These are phyloP conservation scores for Carex scoparia DNA, from an alignment of 176 grass and related monocot genomes.

Conservation along the genomic window DNA sequence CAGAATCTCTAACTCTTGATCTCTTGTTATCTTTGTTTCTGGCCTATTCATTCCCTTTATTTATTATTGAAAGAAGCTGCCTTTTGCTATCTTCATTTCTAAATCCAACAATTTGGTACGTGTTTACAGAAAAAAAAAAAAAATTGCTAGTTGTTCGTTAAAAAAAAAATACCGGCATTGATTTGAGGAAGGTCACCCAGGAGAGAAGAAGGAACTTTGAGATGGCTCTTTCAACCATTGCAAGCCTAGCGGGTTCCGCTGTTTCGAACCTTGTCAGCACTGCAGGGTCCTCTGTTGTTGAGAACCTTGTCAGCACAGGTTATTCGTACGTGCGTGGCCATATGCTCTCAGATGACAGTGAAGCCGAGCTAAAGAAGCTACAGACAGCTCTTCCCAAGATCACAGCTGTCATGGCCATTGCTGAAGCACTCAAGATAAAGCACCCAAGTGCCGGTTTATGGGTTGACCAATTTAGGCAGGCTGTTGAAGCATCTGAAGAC, in stretches of 20 bases:
- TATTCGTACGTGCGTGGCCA: too few relatives aligned
- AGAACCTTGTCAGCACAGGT: background rate
- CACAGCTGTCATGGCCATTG: background rate
- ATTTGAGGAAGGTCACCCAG: background rate
- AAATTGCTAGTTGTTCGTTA: background rate
- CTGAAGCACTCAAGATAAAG: background rate
- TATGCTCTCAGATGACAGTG: background rate
- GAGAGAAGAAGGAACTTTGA: too few relatives aligned
- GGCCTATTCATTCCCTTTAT: too few relatives aligned
- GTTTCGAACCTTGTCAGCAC: background rate
- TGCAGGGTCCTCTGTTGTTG: background rate
- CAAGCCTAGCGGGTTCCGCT: background rate
- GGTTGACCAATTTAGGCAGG: background rate
- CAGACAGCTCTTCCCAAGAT: background rate
- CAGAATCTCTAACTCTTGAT: background rate
- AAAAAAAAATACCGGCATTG: background rate
- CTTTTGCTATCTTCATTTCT: background rate
- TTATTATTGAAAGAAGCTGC: background rate
- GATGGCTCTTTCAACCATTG: background rate
- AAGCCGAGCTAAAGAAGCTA: background rate
- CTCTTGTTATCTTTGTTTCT: background rate
- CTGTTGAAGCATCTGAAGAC: slow-evolving; percentile 25
- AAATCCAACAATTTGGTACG: background rate
- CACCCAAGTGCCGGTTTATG: background rate
- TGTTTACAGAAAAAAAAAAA: background rate